These are phyloP conservation scores for Aspergillus sp. DNA, from an alignment of 2,329 filamentous ascomycete genomes.

Conservation along the genomic window DNA sequence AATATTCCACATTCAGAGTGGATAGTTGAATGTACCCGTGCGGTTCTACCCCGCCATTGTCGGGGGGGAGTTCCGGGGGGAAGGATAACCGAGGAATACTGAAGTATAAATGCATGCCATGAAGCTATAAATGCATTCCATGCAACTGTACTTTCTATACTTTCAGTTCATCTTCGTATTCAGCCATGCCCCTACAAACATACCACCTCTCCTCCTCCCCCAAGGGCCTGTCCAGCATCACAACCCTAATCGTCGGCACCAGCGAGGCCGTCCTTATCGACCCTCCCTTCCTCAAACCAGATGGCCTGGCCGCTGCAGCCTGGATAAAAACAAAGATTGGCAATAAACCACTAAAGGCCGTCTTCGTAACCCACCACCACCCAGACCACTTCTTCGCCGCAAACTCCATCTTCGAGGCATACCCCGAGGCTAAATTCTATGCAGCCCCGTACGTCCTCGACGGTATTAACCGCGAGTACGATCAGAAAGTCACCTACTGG, in stretches of 20 bases:
- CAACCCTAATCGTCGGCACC: constrained; percentile 17
- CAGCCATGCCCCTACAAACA: not conserved
- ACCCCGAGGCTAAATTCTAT: constrained; percentile 22
- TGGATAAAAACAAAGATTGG: constrained; percentile 27
- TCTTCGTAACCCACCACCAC: constrained; percentile 38
- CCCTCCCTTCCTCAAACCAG: constrained; percentile 33
- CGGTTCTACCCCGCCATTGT: no score
- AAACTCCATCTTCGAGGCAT: constrained; percentile 32
- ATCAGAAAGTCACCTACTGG: constrained; percentile 35
- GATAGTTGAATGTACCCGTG: no score
- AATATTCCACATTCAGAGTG: no score
- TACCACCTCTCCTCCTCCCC: constrained; percentile 19
- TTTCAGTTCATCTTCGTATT: no score
- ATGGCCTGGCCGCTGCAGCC: constrained; percentile 27
- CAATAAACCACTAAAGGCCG: constrained; percentile 24
- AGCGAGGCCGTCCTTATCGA: constrained; percentile 27
- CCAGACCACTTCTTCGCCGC: constrained; percentile 36
- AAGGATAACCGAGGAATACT: no score
- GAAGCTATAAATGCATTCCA: no score
- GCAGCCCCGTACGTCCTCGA: constrained; percentile 29
- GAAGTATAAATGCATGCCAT: no score
- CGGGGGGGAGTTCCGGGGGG: no score
- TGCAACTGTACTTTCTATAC: no score
- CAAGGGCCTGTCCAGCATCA: constrained; percentile 27
- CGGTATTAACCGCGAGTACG: constrained; percentile 36